Conservation (phyloP, 2,329 filamentous ascomycete genomes). For the Scedosporium dehoogii region DNA sequence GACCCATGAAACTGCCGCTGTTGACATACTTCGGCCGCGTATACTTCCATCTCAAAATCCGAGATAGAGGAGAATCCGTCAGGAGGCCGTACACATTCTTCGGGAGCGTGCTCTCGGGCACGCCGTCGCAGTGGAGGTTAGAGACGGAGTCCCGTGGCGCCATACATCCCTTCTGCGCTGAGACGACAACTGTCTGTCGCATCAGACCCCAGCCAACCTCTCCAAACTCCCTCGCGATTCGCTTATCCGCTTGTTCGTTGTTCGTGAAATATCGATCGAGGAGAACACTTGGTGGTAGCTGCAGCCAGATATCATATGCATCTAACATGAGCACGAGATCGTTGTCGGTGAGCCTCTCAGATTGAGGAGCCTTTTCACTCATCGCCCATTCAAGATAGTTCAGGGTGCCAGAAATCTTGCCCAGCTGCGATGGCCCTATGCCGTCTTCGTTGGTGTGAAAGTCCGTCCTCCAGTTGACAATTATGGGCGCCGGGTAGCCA, state of each 20-base stretch:
- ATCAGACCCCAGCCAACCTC: not conserved
- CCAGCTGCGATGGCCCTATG: constrained; percentile 18
- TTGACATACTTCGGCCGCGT: constrained; percentile 10
- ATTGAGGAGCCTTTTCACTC: not conserved
- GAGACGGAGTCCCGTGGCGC: constrained; percentile 1
- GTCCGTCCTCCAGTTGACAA: constrained; percentile 18
- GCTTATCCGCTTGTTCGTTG: not conserved
- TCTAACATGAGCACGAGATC: constrained; percentile 27
- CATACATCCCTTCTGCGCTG: not conserved
- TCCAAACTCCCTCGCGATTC: not conserved
- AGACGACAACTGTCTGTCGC: not conserved
- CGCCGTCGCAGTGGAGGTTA: constrained; percentile 9
- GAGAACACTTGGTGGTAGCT: constrained; percentile 26
- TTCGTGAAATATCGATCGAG: constrained; percentile 18
- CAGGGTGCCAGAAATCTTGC: constrained; percentile 17
- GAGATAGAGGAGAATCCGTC: constrained; percentile 5
- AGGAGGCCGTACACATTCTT: constrained; percentile 10
- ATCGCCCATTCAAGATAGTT: constrained; percentile 15
- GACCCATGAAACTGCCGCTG: constrained; percentile 10
- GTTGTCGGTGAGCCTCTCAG: constrained; percentile 12
- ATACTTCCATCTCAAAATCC: not conserved
- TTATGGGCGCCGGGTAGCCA: constrained; percentile 18
- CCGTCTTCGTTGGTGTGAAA: constrained; percentile 10
- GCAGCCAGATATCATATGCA: constrained; percentile 29
- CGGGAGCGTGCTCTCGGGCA: constrained; percentile 9